Conservation (phyloP, 768 basidiomycete species). For the Macrocybe gigantea region DNA sequence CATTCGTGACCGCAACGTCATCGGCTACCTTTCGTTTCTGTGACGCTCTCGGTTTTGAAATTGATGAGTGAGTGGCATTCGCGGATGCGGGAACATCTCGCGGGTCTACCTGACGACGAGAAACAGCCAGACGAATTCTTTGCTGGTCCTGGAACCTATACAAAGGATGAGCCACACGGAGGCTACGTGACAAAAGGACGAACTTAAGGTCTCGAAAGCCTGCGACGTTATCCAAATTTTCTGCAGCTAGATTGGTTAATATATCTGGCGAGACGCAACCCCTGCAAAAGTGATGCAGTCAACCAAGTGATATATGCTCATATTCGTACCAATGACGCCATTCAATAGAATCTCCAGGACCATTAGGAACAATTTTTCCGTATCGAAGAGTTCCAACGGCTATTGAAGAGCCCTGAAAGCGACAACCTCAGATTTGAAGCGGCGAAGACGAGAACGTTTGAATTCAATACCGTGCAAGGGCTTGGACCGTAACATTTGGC, state of each 20-base stretch:
- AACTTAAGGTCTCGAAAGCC: conserved; percentile 53
- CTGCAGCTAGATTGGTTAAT: conserved; percentile 40
- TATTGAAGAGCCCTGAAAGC: conserved; percentile 38
- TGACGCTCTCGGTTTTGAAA: not conserved
- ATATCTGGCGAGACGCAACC: conserved; percentile 64
- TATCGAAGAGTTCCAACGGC: conserved; percentile 60
- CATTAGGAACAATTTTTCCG: conserved; percentile 38
- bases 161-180: not conserved
- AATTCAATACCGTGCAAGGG: conserved; percentile 43
- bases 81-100: conserved; percentile 50
- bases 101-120: conserved; percentile 46
- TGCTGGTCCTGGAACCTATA: conserved; percentile 53
- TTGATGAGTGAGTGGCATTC: conserved; percentile 7
- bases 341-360: conserved; percentile 58
- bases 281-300: conserved; percentile 30
- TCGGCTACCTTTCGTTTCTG: conserved; percentile 37
- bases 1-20: conserved; percentile 12
- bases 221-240: conserved; percentile 32
- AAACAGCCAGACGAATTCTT: conserved; percentile 57
- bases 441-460: not conserved
- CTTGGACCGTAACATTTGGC: conserved; percentile 63
- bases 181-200: conserved; percentile 9
- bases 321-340: conserved; percentile 70
- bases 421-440: not conserved
- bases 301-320: conserved; percentile 1